Evolutionary conservation across 2,329 filamentous ascomycete species (phyloP).

Genomic region (Ophiostoma triangulosporum): DNA sequence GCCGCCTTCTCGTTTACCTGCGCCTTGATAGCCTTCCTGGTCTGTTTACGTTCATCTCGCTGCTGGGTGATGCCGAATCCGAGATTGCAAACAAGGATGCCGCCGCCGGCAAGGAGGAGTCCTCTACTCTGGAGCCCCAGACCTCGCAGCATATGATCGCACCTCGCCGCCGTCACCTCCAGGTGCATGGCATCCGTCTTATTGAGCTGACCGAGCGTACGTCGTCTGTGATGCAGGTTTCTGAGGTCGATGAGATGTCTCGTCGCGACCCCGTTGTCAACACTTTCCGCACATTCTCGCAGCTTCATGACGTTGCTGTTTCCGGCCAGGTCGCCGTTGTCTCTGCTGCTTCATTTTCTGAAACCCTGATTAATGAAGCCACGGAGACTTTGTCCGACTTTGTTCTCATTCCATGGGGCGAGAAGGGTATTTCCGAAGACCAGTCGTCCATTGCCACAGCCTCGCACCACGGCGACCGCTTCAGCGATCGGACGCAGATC

Average conservation of each 20-base stretch:
- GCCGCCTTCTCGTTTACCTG: constrained; percentile 63
- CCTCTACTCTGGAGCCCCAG: neutral
- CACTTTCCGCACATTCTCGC: constrained; percentile 77
- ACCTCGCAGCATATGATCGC: constrained; percentile 19
- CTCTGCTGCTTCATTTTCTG: constrained; percentile 64
- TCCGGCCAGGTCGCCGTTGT: constrained; percentile 71
- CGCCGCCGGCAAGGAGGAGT: neutral
- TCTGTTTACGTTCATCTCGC: constrained; percentile 66
- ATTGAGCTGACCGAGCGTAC: constrained; percentile 82
- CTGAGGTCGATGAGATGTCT: constrained; percentile 61
- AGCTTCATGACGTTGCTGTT: constrained; percentile 69
- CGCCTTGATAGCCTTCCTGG: constrained; percentile 74
- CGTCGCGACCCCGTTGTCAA: constrained; percentile 73
- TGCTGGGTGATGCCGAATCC: constrained; percentile 41
- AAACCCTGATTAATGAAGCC: constrained; percentile 59
- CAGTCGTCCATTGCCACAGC: constrained; percentile 27
- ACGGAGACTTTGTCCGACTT: constrained; percentile 58
- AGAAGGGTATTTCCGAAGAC: constrained; percentile 63
- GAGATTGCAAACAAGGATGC: constrained; percentile 7
- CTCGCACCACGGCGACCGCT: constrained; percentile 41
- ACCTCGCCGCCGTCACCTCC: constrained; percentile 36
- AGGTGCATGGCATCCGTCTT: constrained; percentile 74
- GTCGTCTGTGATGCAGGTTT: constrained; percentile 89
- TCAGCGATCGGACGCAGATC: constrained; percentile 50
- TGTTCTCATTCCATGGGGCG: constrained; percentile 80